Conservation (phyloP, 768 basidiomycete species). For the Naganishia vaughanmartiniae region DNA sequence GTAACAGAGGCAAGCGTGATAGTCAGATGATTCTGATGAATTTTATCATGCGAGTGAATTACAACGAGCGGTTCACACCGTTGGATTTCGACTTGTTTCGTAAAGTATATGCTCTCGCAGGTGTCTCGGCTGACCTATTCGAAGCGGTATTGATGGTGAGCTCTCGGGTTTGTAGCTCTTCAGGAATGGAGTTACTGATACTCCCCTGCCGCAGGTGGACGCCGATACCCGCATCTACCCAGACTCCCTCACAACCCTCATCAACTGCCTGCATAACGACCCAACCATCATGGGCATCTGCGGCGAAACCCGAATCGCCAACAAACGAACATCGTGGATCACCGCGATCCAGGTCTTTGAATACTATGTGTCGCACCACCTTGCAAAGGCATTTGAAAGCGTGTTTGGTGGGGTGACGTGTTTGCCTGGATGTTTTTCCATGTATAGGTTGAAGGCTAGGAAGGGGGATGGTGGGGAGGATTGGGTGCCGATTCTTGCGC, state of each 20-base stretch:
- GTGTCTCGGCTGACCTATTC: constrained; percentile 98
- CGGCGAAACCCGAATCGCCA: constrained; percentile 96
- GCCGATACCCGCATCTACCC: constrained; percentile 96
- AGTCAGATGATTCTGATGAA: constrained; percentile 99
- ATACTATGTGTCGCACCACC: constrained; percentile 98
- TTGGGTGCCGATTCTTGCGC: constrained; percentile 94
- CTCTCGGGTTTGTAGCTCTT: constrained; percentile 34
- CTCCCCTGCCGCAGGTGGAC: constrained; percentile 67
- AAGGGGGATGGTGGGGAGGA: constrained; percentile 69
- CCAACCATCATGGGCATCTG: constrained; percentile 99
- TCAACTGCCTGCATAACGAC: constrained; percentile 99
- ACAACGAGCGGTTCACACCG: constrained; percentile 97
- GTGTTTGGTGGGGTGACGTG: constrained; percentile 99
- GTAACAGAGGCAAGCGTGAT: constrained; percentile 97
- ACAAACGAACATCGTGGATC: constrained; percentile 97
- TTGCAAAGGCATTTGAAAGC: constrained; percentile 97
- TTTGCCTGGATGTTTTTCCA: constrained; percentile 98
- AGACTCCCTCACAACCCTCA: constrained; percentile 80
- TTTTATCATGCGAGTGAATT: constrained; percentile 97
- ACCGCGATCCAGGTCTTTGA: constrained; percentile 76
- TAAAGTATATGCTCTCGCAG: constrained; percentile 92
- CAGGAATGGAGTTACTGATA: constrained; percentile 5
- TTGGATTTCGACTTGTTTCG: constrained; percentile 97
- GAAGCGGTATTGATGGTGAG: constrained; percentile 94
- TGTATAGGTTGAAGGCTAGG: constrained; percentile 95